Evolutionary conservation across 2,329 filamentous ascomycete species (phyloP), one percentile per base, ranked within the genome.

Genomic region (Phaeomoniella chlamydospora): DNA sequence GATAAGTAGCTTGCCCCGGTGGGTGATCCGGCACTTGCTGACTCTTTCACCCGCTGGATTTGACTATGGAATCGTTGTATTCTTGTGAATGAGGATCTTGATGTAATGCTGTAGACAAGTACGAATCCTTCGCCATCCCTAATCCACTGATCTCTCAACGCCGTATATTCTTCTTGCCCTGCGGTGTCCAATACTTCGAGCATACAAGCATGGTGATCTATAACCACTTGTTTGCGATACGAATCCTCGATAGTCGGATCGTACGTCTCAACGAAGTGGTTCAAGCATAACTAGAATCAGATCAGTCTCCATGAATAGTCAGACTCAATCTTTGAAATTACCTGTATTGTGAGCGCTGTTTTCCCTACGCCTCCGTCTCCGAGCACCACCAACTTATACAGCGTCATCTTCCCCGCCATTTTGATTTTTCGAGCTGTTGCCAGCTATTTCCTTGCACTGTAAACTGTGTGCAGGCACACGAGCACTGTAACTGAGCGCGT

Each of bases 81-180:
- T 55, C 88, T 81, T 39, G 80, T 78, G 56, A 96, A 96, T 14
- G 88, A 96, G 19, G 87, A 87, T 51, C 90, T 80, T 36, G 88
- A 96, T 11, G 90, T 94, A 61, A 98, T 96, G 66, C 86, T 94
- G 68, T 98, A 96, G 45, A 98, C 90, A 42, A 98, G 71, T 18
- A 98, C 84, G 55, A 96, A 96, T 14, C 90, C 90, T 59, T 98
- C 90, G 46, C 90, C 88, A 54, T 96, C 88, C 49, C 90, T 77
- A 57, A 96, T 96, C 88, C 88, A 96, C 65, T 96, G 90, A 58
- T 96, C 90, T 53, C 90, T 74, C 51, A 96, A 67, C 33, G 90
- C 90, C 44, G 88, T 94, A 62, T 96, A 98, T 64, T 98, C 90
- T 64, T 98, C 90, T 59, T 98, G 90, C 39, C 90, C 90, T 36